phyloP scores from a whole-genome alignment of 139 green algal genomes.

The Edaphochlamys debaryana region DNA sequence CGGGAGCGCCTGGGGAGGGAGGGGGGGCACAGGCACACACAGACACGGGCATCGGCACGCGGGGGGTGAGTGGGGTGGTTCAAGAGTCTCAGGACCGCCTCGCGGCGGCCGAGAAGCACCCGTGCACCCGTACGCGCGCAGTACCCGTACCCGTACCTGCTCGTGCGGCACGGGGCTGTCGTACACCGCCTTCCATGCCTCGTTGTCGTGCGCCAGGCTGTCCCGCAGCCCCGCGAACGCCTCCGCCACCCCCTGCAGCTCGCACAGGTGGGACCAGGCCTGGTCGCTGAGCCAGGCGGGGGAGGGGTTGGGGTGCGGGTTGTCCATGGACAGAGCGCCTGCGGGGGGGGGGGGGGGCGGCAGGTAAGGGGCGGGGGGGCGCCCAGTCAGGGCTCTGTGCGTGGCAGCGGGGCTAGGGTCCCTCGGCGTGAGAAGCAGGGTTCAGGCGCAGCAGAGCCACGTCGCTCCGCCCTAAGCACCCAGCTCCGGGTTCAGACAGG shows the following conservation, averaged over 20 bases:
- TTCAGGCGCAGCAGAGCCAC: no score
- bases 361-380: no score
- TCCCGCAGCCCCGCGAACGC: slow-evolving; percentile 22
- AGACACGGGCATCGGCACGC: no score
- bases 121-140: no score
- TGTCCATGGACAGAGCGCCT: slow-evolving; percentile 58
- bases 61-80: no score
- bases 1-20: slow-evolving; percentile 48
- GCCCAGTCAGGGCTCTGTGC: no score
- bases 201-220: slow-evolving; percentile 26
- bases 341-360: not conserved
- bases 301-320: slow-evolving; percentile 62
- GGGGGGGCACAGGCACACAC: not conserved
- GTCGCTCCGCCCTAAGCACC: no score
- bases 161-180: slow-evolving; percentile 57
- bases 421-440: no score
- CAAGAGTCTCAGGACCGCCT: no score
- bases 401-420: no score
- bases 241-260: slow-evolving; percentile 37
- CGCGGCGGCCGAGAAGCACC: no score
- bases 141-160: slow-evolving; percentile 1
- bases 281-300: slow-evolving; percentile 66
- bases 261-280: slow-evolving; percentile 47
- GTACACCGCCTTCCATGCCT: slow-evolving; percentile 57
- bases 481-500: no score